Base-by-base conservation (phyloP, 2,329 filamentous ascomycete genomes). In the Lasiodiplodia gonubiensis region DNA sequence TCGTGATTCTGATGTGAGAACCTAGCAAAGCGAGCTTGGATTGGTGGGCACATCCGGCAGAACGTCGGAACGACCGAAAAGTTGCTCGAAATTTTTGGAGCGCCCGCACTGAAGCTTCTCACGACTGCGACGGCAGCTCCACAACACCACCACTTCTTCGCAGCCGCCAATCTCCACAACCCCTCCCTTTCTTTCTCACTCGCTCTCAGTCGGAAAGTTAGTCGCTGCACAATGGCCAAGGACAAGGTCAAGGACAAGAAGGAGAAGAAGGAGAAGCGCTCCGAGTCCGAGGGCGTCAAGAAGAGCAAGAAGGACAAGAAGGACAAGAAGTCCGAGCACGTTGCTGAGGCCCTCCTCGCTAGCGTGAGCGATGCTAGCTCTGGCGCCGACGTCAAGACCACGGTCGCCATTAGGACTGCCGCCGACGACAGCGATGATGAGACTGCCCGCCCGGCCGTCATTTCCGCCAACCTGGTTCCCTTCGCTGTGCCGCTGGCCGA, bases 401-500 rank as follows among this genome's bases (percentile, higher is more conserved):
- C 51, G 16, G 60, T 52, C 14, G 39, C 46, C 3, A 16, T 37
- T 10, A 93, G 92, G 83, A 92, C 91, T 52, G 90, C 90, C 73
- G 67, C n/a, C 51, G 78, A 79, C 69, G 86, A 92, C 80, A 85
- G 81, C 68, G 83, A 85, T 72, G 78, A 80, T 51, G 90, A 89
- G 79, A 88, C 86, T 49, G 81, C 88, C 64, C 70, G 89, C 89
- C 78, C 21, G 27, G 18, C 5, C 35, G 27, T 48, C 16, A 18
- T 46, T 67, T 72, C 74, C 68, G 80, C 78, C 73, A 88, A 90
- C 68, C 83, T 96, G 57, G 92, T 96, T 66, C 91, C 93, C 35
- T 95, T 97, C 77, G 93, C 94, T 67, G 86, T 91, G 73, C 92
- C 93, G 39, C 83, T 96, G 69, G 90, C 90, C 33, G 89, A 93